Base-by-base conservation (phyloP, 306 rosid species). In the Trifolium fragiferum region DNA sequence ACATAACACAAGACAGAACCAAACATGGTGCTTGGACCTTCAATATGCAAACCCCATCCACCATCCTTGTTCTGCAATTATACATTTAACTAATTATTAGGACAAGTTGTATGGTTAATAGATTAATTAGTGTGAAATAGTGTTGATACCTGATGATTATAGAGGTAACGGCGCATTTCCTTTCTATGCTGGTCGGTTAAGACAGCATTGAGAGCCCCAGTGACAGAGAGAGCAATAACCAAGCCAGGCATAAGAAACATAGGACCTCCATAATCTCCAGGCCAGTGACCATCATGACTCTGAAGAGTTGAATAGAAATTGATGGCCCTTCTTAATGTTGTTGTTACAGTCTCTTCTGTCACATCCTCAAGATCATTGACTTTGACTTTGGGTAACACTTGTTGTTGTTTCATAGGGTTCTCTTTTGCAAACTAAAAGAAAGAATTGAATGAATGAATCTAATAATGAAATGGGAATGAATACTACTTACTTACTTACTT, bases 31-130 rank as follows among this genome's bases (percentile, higher is more conserved):
- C 98, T 93, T 35, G 95, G 90, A 54, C 97, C 96, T 85, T 85
- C 96, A 59, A 93, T 89, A 81, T 90, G 90, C 79, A 93, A 80
- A 37, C 97, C 97, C 97, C 96, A 93, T n/a, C 98, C 98, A 75
- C 98, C 98, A 80, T 93, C 98, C 83, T 76, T 77, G 79, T 90
- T 93, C 97, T 93, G 85, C 79, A 84, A 59, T 79, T 30, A 30
- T 51, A 75, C 75, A 77, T 54, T 62, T 40, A 47, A 44, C 46
- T 44, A 63, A 62, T 83, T 57, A 73, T 27, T 35, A 80, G 16
- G 19, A 67, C 32, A 30, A 30, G 1, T 30, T 27, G 32, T 30
- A 1, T 4, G 33, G 33, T 15, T 30, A 6, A 53, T 64, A 38
- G 47, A 74, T 15, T 69, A 62, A 14, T 68, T 63, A 43, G 27